Evolutionary conservation across 768 basidiomycete species (phyloP).

Genomic region (Ephemerocybe angulata): DNA sequence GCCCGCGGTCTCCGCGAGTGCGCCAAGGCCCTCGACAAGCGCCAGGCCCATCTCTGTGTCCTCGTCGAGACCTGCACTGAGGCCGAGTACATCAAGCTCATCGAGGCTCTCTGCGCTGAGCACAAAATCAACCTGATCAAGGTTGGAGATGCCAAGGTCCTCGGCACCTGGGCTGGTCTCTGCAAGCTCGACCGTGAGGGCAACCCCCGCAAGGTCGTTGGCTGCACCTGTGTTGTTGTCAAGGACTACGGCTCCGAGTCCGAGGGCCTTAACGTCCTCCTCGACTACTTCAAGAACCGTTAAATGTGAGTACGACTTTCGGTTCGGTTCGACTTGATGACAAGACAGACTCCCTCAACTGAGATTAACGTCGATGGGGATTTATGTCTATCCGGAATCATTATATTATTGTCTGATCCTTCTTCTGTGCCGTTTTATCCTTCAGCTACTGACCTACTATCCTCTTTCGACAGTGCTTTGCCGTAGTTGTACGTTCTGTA

Average conservation of each 20-base stretch:
- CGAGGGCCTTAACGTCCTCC: slow-evolving; percentile 89
- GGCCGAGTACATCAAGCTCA: slow-evolving; percentile 99
- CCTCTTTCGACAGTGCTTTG: neutral
- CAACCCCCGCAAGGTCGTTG: slow-evolving; percentile 94
- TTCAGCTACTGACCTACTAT: neutral
- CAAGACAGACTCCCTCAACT: slow-evolving; percentile 91
- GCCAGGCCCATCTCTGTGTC: slow-evolving; percentile 97
- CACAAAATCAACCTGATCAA: slow-evolving; percentile 99
- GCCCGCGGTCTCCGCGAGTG: slow-evolving; percentile 96
- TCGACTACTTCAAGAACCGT: slow-evolving; percentile 97
- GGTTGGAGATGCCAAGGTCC: slow-evolving; percentile 95
- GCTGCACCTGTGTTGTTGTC: slow-evolving; percentile 92
- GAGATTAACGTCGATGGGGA: slow-evolving; percentile 70
- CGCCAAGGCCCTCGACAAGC: slow-evolving; percentile 97
- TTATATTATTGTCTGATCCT: slow-evolving; percentile 70
- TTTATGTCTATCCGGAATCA: slow-evolving; percentile 85
- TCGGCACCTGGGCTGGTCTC: slow-evolving; percentile 97
- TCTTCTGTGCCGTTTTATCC: neutral
- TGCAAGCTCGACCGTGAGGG: slow-evolving; percentile 99
- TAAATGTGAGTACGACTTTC: slow-evolving; percentile 39
- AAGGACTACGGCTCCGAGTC: slow-evolving; percentile 96
- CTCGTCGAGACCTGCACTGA: slow-evolving; percentile 99
- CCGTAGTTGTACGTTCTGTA: neutral
- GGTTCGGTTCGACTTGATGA: slow-evolving; percentile 51
- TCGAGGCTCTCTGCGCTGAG: slow-evolving; percentile 98